Base-by-base conservation (phyloP, 75 land plant species). In the Selaginella moellendorffii region DNA sequence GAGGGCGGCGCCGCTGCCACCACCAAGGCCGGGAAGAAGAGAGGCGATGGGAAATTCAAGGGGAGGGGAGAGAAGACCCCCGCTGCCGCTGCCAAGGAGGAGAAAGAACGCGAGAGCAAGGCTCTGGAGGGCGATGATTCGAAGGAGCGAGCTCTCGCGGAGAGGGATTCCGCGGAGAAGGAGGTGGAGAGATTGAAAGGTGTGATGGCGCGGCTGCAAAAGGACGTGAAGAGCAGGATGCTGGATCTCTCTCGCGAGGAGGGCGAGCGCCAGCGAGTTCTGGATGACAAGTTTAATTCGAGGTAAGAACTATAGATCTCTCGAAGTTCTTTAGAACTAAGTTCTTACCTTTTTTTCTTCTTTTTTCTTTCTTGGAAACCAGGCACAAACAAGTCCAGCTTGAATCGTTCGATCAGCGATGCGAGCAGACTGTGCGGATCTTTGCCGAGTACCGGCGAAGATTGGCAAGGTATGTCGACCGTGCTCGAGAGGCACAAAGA, bases 351-450 rank as follows among this genome's bases (percentile, higher is more conserved):
- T n/a, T n/a, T n/a, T n/a, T n/a, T n/a, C n/a, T n/a, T n/a, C n/a
- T n/a, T n/a, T n/a, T n/a, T n/a, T n/a, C n/a, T n/a, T n/a, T n/a
- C n/a, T n/a, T n/a, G n/a, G n/a, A n/a, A n/a, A n/a, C 14, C 42
- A 93, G 98, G 83, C 98, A 93, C 76, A 93, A 83, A 67, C 90
- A 85, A 75, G 83, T 89, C 10, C 78, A 85, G 80, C 74, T 89
- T 75, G 96, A 89, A 63, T 78, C 98, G 2, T 85, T 88, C 75
- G 90, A 89, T 63, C 80, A 83, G 67, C 90, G 93, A 61, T 89
- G 90, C 66, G 90, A 85, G 71, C 97, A 89, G 64, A 79, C 96
- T 51, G 76, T 76, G 24, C 78, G 83, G 28, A 93, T 93, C 68
- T 85, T 93, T 79, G 80, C 80, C 14, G 98, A 93, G 64, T 93